A percentile compares a stretch with the other conserved stretches of the same genome.
These are phyloP conservation scores for Earliella scabrosa DNA, from an alignment of 1,284 basidiomycete species.

Conservation along the genomic window DNA sequence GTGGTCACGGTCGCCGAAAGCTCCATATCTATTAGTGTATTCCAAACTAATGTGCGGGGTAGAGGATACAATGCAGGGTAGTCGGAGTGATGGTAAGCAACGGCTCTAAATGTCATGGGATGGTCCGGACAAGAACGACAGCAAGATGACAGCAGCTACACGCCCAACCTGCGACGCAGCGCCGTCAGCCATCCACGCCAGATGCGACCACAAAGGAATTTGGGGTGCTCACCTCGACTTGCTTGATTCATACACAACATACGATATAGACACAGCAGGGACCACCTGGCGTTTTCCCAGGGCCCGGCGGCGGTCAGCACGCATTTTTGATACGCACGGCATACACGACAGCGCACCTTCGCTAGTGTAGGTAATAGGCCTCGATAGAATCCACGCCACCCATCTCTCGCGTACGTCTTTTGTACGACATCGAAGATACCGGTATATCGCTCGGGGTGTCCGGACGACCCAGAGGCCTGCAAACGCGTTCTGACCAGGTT, in stretches of 20 bases:
- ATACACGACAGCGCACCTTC: constrained; percentile 57
- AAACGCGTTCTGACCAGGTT: constrained; percentile 94
- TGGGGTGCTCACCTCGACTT: constrained; percentile 65
- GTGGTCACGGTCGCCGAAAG: neutral
- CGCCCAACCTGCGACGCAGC: constrained; percentile 44
- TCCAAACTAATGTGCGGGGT: constrained; percentile 18
- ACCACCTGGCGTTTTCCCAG: constrained; percentile 63
- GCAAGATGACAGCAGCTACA: constrained; percentile 40
- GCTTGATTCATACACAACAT: constrained; percentile 86
- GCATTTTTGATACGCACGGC: constrained; percentile 17
- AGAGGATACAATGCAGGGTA: constrained; percentile 30
- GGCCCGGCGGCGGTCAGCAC: neutral
- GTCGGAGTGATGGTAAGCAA: constrained; percentile 10
- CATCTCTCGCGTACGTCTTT: constrained; percentile 86
- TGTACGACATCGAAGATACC: constrained; percentile 87
- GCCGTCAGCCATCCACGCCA: constrained; percentile 6
- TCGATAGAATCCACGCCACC: constrained; percentile 95
- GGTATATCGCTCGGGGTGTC: constrained; percentile 88
- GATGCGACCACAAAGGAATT: neutral
- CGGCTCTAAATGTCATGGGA: constrained; percentile 22
- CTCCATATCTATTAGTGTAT: constrained; percentile 21
- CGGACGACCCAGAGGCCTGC: constrained; percentile 94
- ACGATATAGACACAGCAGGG: constrained; percentile 93
- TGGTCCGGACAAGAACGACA: constrained; percentile 25
- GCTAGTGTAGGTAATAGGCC: constrained; percentile 90